phyloP scores from a whole-genome alignment of 108 stramenopile genomes.

The Chaetoceros tenuissimus region DNA sequence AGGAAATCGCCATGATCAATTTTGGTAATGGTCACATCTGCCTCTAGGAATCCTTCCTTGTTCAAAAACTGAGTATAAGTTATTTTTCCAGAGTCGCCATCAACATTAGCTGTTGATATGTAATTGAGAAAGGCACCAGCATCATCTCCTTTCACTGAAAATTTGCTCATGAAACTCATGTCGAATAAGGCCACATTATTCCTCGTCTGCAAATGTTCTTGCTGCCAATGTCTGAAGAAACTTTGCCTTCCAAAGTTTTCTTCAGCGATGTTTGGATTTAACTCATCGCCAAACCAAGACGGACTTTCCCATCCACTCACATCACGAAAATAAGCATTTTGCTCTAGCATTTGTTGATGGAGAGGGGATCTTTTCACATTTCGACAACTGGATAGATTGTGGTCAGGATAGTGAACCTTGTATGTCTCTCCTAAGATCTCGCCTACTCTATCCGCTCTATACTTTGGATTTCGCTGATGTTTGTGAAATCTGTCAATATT shows the following conservation, averaged over 20 bases:
- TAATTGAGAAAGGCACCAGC: slow-evolving; percentile 53
- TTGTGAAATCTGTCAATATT: slow-evolving; percentile 47
- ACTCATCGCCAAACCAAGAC: slow-evolving; percentile 31
- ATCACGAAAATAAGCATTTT: slow-evolving; percentile 41
- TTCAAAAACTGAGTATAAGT: slow-evolving; percentile 76
- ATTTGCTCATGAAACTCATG: slow-evolving; percentile 84
- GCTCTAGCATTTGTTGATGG: slow-evolving; percentile 28
- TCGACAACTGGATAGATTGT: slow-evolving; percentile 33
- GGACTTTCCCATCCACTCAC: slow-evolving; percentile 70
- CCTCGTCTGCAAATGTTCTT: slow-evolving; percentile 54
- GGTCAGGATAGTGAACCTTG: slow-evolving; percentile 53
- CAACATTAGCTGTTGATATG: slow-evolving; percentile 60
- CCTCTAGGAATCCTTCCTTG: slow-evolving; percentile 47
- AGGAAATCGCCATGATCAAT: slow-evolving; percentile 41
- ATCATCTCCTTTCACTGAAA: slow-evolving; percentile 51
- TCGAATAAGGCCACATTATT: slow-evolving; percentile 60
- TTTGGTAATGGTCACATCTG: slow-evolving; percentile 70
- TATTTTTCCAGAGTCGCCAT: slow-evolving; percentile 27
- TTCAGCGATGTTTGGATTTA: not conserved
- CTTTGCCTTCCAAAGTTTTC: slow-evolving; percentile 37
- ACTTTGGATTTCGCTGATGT: slow-evolving; percentile 41
- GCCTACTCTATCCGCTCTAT: slow-evolving; percentile 34
- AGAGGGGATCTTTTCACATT: slow-evolving; percentile 39
- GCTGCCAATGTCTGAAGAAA: slow-evolving; percentile 42
- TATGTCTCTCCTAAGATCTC: slow-evolving; percentile 67